Percentiles rank a stretch among this genome's conserved stretches.
phyloP scores from a whole-genome alignment of 1,284 basidiomycete species.

The Puccinia sorghi region DNA sequence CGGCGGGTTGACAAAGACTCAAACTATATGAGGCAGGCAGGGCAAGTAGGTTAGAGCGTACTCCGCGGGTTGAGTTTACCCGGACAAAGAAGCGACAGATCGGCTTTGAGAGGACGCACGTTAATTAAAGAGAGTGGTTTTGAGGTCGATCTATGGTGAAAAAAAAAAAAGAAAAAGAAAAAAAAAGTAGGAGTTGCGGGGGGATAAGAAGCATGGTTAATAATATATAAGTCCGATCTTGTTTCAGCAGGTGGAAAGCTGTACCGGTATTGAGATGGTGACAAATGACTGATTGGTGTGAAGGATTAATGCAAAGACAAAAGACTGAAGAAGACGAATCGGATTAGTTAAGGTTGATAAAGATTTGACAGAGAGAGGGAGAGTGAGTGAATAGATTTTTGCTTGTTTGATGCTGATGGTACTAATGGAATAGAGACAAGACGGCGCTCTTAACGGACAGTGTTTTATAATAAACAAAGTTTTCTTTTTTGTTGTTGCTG shows the following conservation, averaged over 20 bases:
- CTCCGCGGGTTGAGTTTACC: background rate
- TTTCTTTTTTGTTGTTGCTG: no score
- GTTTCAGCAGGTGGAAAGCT: no score
- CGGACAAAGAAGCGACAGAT: background rate
- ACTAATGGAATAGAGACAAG: no score
- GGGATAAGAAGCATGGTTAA: no score
- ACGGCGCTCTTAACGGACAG: no score
- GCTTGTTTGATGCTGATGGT: no score
- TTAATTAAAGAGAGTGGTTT: conserved; percentile 4
- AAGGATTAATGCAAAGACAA: background rate
- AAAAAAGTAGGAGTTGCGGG: background rate
- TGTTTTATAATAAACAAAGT: no score
- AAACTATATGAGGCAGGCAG: background rate
- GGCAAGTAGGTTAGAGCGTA: background rate
- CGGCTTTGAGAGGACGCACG: background rate
- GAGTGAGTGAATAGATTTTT: background rate
- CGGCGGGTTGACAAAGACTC: background rate
- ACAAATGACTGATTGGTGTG: background rate
- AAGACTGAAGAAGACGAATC: background rate
- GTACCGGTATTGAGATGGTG: no score
- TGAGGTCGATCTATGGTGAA: background rate
- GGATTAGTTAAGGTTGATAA: background rate
- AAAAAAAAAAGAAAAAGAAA: background rate
- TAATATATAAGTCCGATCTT: no score
- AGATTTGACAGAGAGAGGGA: background rate